Conservation (phyloP, 495 filamentous ascomycete genomes). For the Podospora pseudoanserina region DNA sequence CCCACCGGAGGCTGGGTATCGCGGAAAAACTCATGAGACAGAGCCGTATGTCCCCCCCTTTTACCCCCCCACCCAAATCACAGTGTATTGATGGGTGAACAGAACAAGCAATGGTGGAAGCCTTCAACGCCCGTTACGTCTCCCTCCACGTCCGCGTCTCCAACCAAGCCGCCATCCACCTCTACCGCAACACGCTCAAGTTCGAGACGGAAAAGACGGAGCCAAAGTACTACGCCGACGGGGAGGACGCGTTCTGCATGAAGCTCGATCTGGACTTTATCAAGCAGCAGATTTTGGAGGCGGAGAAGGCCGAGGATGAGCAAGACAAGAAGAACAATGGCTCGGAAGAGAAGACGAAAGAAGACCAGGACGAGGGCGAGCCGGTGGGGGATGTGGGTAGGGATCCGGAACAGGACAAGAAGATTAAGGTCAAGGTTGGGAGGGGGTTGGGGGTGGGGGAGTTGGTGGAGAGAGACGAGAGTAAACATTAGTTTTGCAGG, state of each 20-base stretch:
- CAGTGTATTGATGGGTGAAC: background rate
- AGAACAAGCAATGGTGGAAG: slow-evolving; percentile 97
- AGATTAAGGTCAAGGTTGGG: slow-evolving; percentile 71
- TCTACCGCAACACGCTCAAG: slow-evolving; percentile 90
- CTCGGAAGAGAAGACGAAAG: background rate
- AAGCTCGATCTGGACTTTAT: slow-evolving; percentile 72
- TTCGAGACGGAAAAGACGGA: slow-evolving; percentile 91
- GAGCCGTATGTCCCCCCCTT: slow-evolving; percentile 64
- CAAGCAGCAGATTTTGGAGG: slow-evolving; percentile 43
- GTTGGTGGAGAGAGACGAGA: slow-evolving; percentile 77
- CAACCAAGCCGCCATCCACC: slow-evolving; percentile 82
- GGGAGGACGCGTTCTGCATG: slow-evolving; percentile 96
- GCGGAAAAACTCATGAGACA: slow-evolving; percentile 97
- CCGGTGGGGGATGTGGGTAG: slow-evolving; percentile 43
- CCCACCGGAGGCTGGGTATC: slow-evolving; percentile 83
- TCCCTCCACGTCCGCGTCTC: slow-evolving; percentile 91
- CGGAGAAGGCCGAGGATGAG: slow-evolving; percentile 36
- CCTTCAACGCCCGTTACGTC: slow-evolving; percentile 85
- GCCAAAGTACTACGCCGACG: slow-evolving; percentile 94
- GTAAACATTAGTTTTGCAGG: slow-evolving; percentile 24
- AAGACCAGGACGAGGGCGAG: slow-evolving; percentile 44
- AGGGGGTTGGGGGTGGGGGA: slow-evolving; percentile 77
- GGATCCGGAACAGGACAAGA: slow-evolving; percentile 36
- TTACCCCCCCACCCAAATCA: background rate
- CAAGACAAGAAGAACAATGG: slow-evolving; percentile 24